Base-by-base conservation (phyloP, 352 stramenopile genomes). In the Pythium folliculosum region DNA sequence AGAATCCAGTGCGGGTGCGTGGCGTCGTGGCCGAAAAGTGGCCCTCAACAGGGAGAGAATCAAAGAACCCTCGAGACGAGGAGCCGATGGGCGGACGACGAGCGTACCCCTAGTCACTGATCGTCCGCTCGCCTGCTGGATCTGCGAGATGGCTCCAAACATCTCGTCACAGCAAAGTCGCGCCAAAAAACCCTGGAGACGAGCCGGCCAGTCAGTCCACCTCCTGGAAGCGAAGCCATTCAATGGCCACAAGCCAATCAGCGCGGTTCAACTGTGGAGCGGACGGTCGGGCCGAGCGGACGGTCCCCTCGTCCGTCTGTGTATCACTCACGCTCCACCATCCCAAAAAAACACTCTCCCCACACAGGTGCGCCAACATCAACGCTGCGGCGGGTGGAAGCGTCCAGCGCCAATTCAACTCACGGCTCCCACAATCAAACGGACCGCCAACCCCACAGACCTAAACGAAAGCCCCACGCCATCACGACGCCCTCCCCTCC, bases 281-380 rank as follows among this genome's bases (percentile, higher is more conserved):
- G 67, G 67, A 74, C 50, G 56, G 23, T 43, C 27, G 47, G 44
- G 66, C 51, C 54, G 44, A 40, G 50, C 50, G 50, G 50, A 59
- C 27, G 25, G 40, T 35, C 50, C 49, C 3, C 37, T 8, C 44
- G 16, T 43, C 35, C 12, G 57, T 6, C 43, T 21, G 35, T 66
- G 56, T 59, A 72, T 67, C 59, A 68, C 66, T 68, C 63, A 63
- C 53, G 17, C 7, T 43, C 54, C 67, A 69, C 40, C 59, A 66
- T 71, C 35, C 70, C 56, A 70, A 75, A 75, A 77, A 77, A 77
- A 77, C 50, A 25, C 50, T 25, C 52, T 12, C 44, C 56, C 54
- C 45, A 64, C 57, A 47, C 60, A 57, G 21, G 22, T 2, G 44
- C 56, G 44, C 60, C 63, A 72, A 72, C 67, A 70, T 69, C 59